phyloP scores from a whole-genome alignment of 768 basidiomycete genomes.

The Collybiopsis confluens region DNA sequence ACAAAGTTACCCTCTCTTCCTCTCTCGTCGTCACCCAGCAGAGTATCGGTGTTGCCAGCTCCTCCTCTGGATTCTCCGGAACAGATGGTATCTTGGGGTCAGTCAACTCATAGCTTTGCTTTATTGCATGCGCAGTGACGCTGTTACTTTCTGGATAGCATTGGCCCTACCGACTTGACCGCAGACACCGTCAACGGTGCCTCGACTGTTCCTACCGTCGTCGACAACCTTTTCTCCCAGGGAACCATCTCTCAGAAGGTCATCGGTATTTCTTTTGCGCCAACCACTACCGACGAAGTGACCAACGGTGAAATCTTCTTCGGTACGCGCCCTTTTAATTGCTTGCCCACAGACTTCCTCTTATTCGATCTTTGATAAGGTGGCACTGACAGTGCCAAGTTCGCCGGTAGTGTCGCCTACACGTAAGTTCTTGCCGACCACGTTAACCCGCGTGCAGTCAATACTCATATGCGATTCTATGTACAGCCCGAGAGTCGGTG shows the following conservation, averaged over 20 bases:
- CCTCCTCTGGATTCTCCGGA: constrained; percentile 39
- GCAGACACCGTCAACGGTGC: constrained; percentile 27
- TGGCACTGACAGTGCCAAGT: constrained; percentile 20
- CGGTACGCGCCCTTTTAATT: too few relatives aligned
- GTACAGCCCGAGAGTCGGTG: constrained; percentile 19
- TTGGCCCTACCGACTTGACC: constrained; percentile 59
- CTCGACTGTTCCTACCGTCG: constrained; percentile 49
- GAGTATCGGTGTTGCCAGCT: constrained; percentile 61
- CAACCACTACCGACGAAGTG: constrained; percentile 28
- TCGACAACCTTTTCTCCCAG: constrained; percentile 44
- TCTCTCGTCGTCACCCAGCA: constrained; percentile 49
- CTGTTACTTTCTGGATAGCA: constrained; percentile 37
- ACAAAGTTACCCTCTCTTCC: constrained; percentile 48
- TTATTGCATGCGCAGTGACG: neutral
- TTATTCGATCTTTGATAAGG: constrained; percentile 18
- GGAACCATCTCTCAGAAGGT: constrained; percentile 34
- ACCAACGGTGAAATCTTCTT: constrained; percentile 55
- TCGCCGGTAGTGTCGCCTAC: constrained; percentile 19
- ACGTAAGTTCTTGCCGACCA: constrained; percentile 23
- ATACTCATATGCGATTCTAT: neutral
- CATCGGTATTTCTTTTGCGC: constrained; percentile 51
- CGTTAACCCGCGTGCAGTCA: too few relatives aligned
- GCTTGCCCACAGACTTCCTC: neutral
- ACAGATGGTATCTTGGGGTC: constrained; percentile 71
- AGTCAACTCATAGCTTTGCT: neutral